These are phyloP conservation scores for Leccinum pachyderme DNA, from an alignment of 1,284 basidiomycete species.

Conservation along the genomic window DNA sequence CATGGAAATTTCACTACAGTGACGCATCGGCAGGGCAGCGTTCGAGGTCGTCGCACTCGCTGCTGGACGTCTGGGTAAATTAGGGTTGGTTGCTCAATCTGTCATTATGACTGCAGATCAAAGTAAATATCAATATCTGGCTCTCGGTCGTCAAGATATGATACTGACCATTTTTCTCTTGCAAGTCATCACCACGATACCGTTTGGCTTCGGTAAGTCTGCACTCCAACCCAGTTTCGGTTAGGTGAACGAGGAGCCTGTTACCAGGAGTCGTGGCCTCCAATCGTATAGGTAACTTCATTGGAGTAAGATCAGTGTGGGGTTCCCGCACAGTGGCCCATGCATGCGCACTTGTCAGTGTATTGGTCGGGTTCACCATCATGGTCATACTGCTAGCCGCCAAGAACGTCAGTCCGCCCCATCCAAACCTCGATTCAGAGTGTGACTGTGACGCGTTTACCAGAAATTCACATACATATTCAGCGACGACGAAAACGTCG, in stretches of 20 bases:
- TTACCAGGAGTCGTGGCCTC: slow-evolving; percentile 64
- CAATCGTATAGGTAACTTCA: slow-evolving; percentile 69
- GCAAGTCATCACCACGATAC: slow-evolving; percentile 28
- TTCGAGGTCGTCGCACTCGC: slow-evolving; percentile 79
- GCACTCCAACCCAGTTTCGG: neutral
- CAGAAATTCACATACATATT: slow-evolving; percentile 62
- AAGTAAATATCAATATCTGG: slow-evolving; percentile 39
- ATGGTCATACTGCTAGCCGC: slow-evolving; percentile 58
- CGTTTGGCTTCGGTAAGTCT: slow-evolving; percentile 31
- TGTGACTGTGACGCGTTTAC: neutral
- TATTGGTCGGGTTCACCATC: slow-evolving; percentile 55
- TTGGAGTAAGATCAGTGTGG: slow-evolving; percentile 54
- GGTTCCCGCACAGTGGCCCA: slow-evolving; percentile 63
- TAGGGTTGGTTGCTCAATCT: slow-evolving; percentile 70
- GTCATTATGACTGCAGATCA: slow-evolving; percentile 85
- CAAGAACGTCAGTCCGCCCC: slow-evolving; percentile 46
- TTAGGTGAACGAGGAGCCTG: neutral
- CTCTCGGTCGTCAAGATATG: neutral
- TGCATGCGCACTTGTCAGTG: slow-evolving; percentile 60
- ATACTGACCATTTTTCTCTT: slow-evolving; percentile 8
- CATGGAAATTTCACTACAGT: neutral
- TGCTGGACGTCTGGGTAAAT: slow-evolving; percentile 65
- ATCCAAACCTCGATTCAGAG: neutral
- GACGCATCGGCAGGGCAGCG: slow-evolving; percentile 55
- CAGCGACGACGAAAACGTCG: slow-evolving; percentile 63